Conservation (phyloP, 2,329 filamentous ascomycete species). For the Orbilia oligospora region DNA sequence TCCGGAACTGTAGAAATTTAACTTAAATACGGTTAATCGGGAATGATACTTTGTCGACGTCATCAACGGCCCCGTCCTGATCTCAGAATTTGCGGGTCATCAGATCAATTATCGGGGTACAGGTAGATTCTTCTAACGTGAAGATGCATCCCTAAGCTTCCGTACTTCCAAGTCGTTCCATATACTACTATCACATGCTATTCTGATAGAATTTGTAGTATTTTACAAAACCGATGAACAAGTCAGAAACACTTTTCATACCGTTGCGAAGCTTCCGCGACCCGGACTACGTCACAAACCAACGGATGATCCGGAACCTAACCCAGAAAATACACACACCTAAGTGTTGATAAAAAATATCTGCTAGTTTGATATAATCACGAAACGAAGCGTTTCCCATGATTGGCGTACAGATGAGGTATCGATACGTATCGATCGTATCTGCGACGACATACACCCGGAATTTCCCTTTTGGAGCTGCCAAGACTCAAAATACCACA, state of each 20-base stretch:
- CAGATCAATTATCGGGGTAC: not conserved
- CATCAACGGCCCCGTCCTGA: not conserved
- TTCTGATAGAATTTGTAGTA: not conserved
- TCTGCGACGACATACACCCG: slow-evolving; percentile 4
- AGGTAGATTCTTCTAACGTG: not conserved
- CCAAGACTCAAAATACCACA: slow-evolving; percentile 32
- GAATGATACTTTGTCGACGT: slow-evolving; percentile 1
- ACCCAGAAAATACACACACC: not conserved
- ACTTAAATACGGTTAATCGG: not conserved
- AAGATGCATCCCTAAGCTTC: not conserved
- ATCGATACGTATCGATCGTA: not conserved
- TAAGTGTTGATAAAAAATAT: not conserved
- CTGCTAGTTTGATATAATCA: not conserved
- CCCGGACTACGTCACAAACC: not conserved
- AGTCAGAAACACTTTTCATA: not conserved
- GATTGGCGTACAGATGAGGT: not conserved
- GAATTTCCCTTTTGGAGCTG: slow-evolving; percentile 16
- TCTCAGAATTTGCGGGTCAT: slow-evolving; percentile 14
- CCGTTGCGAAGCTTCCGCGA: not conserved
- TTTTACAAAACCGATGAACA: not conserved
- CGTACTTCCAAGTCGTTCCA: not conserved
- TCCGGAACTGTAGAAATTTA: too few species aligned
- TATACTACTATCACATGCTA: not conserved
- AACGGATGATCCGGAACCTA: slow-evolving; percentile 19
- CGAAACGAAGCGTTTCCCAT: not conserved